phyloP scores from a whole-genome alignment of 257 asterid species.

The Forsythia viridissima region DNA sequence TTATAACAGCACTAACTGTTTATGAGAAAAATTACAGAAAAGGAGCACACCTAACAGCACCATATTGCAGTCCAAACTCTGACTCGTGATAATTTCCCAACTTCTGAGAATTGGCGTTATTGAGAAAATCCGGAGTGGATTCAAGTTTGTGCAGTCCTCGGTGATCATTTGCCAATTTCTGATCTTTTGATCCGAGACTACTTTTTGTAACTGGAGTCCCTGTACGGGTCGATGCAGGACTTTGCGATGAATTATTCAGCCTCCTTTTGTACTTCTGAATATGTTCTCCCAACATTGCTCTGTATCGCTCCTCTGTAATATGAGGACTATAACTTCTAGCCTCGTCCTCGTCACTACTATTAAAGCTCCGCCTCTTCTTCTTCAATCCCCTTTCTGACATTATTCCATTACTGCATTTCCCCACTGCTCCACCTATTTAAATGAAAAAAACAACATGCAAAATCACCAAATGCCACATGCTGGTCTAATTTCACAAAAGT shows the following conservation, averaged over 20 bases:
- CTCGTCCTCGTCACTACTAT: slow-evolving; percentile 83
- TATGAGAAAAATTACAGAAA: neutral
- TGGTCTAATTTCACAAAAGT: slow-evolving; percentile 12
- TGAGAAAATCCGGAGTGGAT: slow-evolving; percentile 63
- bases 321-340: slow-evolving; percentile 56
- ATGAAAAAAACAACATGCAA: slow-evolving; percentile 21
- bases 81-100: slow-evolving; percentile 54
- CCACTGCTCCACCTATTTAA: slow-evolving; percentile 52
- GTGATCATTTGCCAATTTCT: slow-evolving; percentile 52
- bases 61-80: slow-evolving; percentile 58
- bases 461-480: slow-evolving; percentile 18
- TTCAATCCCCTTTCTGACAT: slow-evolving; percentile 66
- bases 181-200: slow-evolving; percentile 58
- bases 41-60: slow-evolving; percentile 67
- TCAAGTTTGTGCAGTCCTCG: slow-evolving; percentile 63
- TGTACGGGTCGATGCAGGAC: slow-evolving; percentile 46
- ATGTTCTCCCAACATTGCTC: slow-evolving; percentile 98
- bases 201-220: slow-evolving; percentile 45
- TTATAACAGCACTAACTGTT: neutral
- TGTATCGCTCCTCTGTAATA: slow-evolving; percentile 82
- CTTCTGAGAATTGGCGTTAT: slow-evolving; percentile 50
- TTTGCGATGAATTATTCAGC: slow-evolving; percentile 58
- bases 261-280: slow-evolving; percentile 84
- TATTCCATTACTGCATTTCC: slow-evolving; percentile 57
- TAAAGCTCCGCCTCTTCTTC: slow-evolving; percentile 68